A percentile compares a stretch with the other conserved stretches of the same genome.
Evolutionary conservation across 2,329 filamentous ascomycete species (phyloP).

Genomic region (Albophoma yamanashiensis): DNA sequence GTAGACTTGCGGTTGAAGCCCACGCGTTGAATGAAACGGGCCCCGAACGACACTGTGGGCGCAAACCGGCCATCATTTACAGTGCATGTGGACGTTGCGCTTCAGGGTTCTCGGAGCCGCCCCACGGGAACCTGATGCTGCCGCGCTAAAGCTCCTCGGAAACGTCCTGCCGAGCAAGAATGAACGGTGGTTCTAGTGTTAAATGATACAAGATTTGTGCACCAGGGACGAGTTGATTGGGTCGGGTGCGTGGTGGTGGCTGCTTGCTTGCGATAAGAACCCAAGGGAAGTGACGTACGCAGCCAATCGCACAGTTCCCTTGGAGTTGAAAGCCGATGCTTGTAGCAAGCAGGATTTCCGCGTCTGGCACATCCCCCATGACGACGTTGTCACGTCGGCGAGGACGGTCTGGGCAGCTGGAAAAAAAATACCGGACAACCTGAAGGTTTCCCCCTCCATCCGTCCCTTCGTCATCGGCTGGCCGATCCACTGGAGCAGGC

Average conservation of each 20-base stretch:
- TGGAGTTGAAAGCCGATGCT: no score
- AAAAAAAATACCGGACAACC: no score
- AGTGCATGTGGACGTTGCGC: not conserved
- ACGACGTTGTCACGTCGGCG: not conserved
- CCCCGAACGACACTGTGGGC: not conserved
- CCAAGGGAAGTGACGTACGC: not conserved
- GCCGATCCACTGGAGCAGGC: not conserved
- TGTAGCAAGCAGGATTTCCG: not conserved
- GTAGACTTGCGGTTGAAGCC: not conserved
- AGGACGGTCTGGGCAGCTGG: not conserved
- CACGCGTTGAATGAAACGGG: not conserved
- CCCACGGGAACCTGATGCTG: not conserved
- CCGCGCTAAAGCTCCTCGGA: not conserved
- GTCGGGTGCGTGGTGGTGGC: not conserved
- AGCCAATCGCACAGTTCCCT: not conserved
- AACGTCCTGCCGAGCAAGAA: not conserved
- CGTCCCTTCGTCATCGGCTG: not conserved
- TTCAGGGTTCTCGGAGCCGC: not conserved
- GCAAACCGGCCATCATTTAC: not conserved
- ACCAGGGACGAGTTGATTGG: not conserved
- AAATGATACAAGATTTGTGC: not conserved
- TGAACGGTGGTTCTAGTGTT: no score
- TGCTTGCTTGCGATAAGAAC: not conserved
- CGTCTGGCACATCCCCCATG: not conserved
- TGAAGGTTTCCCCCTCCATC: not conserved